Conservation (phyloP, 768 basidiomycete species). For the Rhodotorula sphaerocarpa region DNA sequence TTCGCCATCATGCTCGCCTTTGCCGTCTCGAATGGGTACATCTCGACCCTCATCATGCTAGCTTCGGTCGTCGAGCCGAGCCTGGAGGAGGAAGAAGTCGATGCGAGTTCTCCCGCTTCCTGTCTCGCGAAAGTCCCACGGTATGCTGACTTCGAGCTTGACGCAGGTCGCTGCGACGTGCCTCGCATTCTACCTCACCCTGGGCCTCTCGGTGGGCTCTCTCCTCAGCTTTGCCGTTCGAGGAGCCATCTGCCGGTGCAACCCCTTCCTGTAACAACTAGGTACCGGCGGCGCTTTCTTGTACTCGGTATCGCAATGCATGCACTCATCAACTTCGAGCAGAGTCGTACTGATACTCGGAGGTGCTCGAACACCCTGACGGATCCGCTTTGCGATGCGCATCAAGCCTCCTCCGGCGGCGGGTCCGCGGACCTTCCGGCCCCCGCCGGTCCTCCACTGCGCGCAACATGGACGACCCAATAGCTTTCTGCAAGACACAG, state of each 20-base stretch:
- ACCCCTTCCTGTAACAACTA: conserved; percentile 19
- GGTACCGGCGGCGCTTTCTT: too few species aligned
- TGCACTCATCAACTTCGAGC: too few species aligned
- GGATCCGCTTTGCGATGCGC: too few species aligned
- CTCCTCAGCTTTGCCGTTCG: conserved; percentile 29
- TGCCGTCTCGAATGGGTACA: conserved; percentile 37
- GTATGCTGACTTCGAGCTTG: not conserved
- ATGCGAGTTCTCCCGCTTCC: conserved; percentile 3
- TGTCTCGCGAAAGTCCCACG: not conserved
- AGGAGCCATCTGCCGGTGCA: conserved; percentile 18
- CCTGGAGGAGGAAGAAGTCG: conserved; percentile 36
- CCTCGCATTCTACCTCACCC: conserved; percentile 35
- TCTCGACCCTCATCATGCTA: conserved; percentile 38
- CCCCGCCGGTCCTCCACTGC: too few species aligned
- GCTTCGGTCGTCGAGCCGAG: conserved; percentile 29
- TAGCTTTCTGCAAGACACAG: too few species aligned
- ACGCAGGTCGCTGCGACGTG: conserved; percentile 30
- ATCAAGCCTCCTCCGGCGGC: too few species aligned
- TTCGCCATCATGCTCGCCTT: conserved; percentile 36
- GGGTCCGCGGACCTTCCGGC: too few species aligned
- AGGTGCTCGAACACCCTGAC: too few species aligned
- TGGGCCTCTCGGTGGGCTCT: conserved; percentile 30
- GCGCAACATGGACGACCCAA: too few species aligned
- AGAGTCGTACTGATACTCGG: too few species aligned
- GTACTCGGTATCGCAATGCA: too few species aligned